phyloP scores from a whole-genome alignment of 2,329 filamentous ascomycete species.

The Penicillium rolfsii region DNA sequence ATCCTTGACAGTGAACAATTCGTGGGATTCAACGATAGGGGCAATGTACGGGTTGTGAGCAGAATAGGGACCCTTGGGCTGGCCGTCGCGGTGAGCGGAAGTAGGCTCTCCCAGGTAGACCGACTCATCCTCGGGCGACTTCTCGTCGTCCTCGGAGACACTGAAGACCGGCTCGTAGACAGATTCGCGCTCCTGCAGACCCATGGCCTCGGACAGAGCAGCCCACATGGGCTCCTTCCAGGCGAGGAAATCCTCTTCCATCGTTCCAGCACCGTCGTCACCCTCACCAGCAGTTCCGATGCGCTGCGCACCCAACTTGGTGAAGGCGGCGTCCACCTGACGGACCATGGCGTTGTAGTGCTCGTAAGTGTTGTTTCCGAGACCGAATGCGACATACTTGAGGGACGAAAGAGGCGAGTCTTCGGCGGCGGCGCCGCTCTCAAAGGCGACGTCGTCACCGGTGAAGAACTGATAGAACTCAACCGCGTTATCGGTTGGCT shows the following conservation, averaged over 20 bases:
- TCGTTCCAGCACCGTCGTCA: constrained; percentile 95
- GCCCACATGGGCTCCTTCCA: constrained; percentile 99
- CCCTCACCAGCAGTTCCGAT: constrained; percentile 91
- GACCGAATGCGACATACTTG: constrained; percentile 91
- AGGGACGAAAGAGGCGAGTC: constrained; percentile 78
- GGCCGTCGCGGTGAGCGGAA: constrained; percentile 88
- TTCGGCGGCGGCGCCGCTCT: constrained; percentile 63
- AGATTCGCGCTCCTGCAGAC: constrained; percentile 90
- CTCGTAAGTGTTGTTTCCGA: constrained; percentile 99
- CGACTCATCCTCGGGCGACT: constrained; percentile 73
- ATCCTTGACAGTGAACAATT: constrained; percentile 86
- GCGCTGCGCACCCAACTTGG: constrained; percentile 78
- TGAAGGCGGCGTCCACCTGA: constrained; percentile 78
- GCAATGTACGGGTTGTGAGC: constrained; percentile 97
- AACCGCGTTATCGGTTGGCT: constrained; percentile 97
- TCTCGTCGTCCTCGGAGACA: constrained; percentile 73
- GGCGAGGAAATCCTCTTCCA: constrained; percentile 98
- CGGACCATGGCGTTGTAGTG: constrained; percentile 99
- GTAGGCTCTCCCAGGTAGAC: constrained; percentile 97
- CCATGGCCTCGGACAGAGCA: constrained; percentile 79
- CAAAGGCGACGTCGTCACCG: constrained; percentile 79
- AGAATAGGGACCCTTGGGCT: constrained; percentile 86
- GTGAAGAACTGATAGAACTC: constrained; percentile 97
- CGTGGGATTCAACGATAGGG: constrained; percentile 85
- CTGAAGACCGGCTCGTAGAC: constrained; percentile 92